Evolutionary conservation across 139 green algal species (phyloP), one percentile per base, ranked within the genome.

Genomic region (Chlamydomonas applanata): DNA sequence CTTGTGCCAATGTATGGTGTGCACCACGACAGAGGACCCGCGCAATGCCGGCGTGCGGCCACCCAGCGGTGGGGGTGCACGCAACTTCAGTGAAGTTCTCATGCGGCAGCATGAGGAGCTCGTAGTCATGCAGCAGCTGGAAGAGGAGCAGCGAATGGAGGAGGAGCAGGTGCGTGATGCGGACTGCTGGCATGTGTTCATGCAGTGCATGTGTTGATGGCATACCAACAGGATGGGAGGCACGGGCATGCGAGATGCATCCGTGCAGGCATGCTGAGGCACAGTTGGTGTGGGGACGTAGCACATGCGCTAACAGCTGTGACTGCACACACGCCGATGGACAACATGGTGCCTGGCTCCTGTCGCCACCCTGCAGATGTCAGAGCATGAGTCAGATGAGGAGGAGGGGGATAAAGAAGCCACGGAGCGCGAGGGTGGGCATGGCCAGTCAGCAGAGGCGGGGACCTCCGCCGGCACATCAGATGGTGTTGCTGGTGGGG

Each of bases 81-180:
- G 40, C 11, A 11, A 9, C 20, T 75, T 76, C 40, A 80, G 75
- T n/a, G 68, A 75, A 30, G 57, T 75, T 20, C 45, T 92, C 40
- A 71, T 92, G 57, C 35, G 49, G 32, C 82, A 91, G 70, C 56
- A 83, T 52, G 79, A 91, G 1, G 87, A 93, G 75, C 62, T 79
- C 20, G 52, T 76, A 44, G 40, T 74, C 25, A 35, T 36, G 52
- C 63, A 71, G 62, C 69, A 78, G 4, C 57, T 78, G 29, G 61
- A 44, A 40, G 49, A 35, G 49, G 75, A 92, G 72, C 69, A 83
- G 53, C 30, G 73, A 65, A 70, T 69, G 33, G 76, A 81, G 46
- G 61, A 81, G 14, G 76, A 20, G 34, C 69, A 73, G 76, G 69
- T 81, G 71, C 1, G 82, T 75, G 45, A 4, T 27, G 17, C 13